Evolutionary conservation across 495 filamentous ascomycete genomes (phyloP).

Genomic region (Penicillium malachiteum): DNA sequence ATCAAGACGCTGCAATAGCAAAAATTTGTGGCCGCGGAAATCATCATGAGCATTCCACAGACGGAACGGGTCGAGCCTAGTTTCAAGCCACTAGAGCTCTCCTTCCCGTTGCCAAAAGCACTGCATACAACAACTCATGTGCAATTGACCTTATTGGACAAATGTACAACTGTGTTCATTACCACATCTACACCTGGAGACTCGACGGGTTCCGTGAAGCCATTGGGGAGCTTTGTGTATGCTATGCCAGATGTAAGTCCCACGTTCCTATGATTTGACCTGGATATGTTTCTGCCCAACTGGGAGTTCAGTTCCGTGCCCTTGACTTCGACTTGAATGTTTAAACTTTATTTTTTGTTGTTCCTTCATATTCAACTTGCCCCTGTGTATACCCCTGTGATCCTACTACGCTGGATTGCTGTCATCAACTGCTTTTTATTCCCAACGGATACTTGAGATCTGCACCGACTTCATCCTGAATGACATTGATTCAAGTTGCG

Average conservation of each 20-base stretch:
- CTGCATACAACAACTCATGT: slow-evolving; percentile 78
- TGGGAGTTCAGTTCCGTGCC: background rate
- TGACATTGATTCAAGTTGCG: too few relatives aligned
- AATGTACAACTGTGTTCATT: slow-evolving; percentile 71
- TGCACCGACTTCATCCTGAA: too few relatives aligned
- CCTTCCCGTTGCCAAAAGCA: slow-evolving; percentile 73
- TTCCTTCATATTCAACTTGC: background rate
- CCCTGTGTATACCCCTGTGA: too few relatives aligned
- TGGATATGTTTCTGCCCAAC: background rate
- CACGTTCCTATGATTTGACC: background rate
- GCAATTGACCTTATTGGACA: slow-evolving; percentile 66
- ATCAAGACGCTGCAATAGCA: too few relatives aligned
- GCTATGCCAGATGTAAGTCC: slow-evolving; percentile 81
- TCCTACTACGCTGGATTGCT: too few relatives aligned
- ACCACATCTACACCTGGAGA: slow-evolving; percentile 68
- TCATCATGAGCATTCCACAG: slow-evolving; percentile 10
- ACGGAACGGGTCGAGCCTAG: slow-evolving; percentile 26
- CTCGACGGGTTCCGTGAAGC: slow-evolving; percentile 35
- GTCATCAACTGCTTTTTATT: too few relatives aligned
- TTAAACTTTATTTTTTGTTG: background rate
- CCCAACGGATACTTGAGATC: too few relatives aligned
- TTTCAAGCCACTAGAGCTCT: slow-evolving; percentile 59
- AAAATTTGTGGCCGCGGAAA: too few relatives aligned
- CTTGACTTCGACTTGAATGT: background rate
- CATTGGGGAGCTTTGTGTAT: slow-evolving; percentile 77